These are phyloP conservation scores for Thyridium curvatum DNA, from an alignment of 2,329 filamentous ascomycete genomes.

Conservation along the genomic window DNA sequence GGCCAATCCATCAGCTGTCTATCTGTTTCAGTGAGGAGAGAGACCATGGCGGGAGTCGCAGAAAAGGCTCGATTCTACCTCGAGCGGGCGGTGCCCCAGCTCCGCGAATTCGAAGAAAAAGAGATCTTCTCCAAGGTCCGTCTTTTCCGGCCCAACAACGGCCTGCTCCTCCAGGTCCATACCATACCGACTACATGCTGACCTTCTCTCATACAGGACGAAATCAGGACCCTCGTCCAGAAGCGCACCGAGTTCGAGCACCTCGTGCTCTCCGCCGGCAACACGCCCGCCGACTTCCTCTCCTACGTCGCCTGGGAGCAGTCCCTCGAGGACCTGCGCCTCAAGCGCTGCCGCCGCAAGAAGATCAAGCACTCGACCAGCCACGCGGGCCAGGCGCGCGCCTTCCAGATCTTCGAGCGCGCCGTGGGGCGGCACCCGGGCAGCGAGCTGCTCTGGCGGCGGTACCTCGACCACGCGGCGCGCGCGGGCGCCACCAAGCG, in stretches of 20 bases:
- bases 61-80: slow-evolving; percentile 95
- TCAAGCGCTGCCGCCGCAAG: slow-evolving; percentile 76
- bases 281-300: slow-evolving; percentile 71
- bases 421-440: slow-evolving; percentile 79
- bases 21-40: neutral
- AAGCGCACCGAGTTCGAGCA: slow-evolving; percentile 94
- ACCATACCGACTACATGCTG: slow-evolving; percentile 1
- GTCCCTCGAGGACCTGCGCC: slow-evolving; percentile 66
- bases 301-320: slow-evolving; percentile 72
- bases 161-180: slow-evolving; percentile 7
- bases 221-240: slow-evolving; percentile 81
- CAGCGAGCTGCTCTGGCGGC: slow-evolving; percentile 76
- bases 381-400: slow-evolving; percentile 70
- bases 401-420: slow-evolving; percentile 85
- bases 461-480: slow-evolving; percentile 78
- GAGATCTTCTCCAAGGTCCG: slow-evolving; percentile 77
- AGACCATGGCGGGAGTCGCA: slow-evolving; percentile 69
- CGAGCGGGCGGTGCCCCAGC: slow-evolving; percentile 84
- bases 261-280: slow-evolving; percentile 75
- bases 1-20: neutral
- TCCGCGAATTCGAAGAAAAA: slow-evolving; percentile 88
- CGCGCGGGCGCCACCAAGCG: slow-evolving; percentile 60
- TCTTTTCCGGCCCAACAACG: slow-evolving; percentile 1
- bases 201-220: slow-evolving; percentile 50
- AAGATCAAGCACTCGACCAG: slow-evolving; percentile 64